phyloP scores from a whole-genome alignment of 2,329 filamentous ascomycete genomes.

The Penicillium palitans region DNA sequence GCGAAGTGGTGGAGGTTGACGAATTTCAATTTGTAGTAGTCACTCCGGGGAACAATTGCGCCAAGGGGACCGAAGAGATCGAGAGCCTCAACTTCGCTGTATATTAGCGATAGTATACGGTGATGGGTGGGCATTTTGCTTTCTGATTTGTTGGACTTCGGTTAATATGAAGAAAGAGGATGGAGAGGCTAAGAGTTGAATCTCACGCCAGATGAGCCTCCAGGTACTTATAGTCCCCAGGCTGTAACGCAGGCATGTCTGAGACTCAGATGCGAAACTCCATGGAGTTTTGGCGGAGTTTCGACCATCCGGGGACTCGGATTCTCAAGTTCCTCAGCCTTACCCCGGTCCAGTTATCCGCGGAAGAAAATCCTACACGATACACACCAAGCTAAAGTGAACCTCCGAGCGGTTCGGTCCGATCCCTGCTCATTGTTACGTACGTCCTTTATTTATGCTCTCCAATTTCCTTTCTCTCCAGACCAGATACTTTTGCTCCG shows the following conservation, averaged over 20 bases:
- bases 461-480: not conserved
- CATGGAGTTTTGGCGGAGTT: not conserved
- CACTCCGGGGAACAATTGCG: not conserved
- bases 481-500: not conserved
- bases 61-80: not conserved
- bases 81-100: not conserved
- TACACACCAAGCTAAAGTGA: not conserved
- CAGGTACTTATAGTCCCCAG: no score
- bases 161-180: not conserved
- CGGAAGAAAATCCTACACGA: no score
- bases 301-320: not conserved
- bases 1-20: not conserved
- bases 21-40: not conserved
- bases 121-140: not conserved
- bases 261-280: not conserved
- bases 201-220: no score
- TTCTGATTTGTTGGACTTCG: not conserved
- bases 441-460: not conserved
- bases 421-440: not conserved
- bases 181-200: no score
- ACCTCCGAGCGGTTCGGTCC: not conserved
- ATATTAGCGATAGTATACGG: not conserved
- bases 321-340: not conserved
- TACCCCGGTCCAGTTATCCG: no score
- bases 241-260: not conserved